Percentiles rank a stretch among this genome's conserved stretches.
Evolutionary conservation across 495 filamentous ascomycete species (phyloP).

Genomic region (Penicillium simplicissimum): DNA sequence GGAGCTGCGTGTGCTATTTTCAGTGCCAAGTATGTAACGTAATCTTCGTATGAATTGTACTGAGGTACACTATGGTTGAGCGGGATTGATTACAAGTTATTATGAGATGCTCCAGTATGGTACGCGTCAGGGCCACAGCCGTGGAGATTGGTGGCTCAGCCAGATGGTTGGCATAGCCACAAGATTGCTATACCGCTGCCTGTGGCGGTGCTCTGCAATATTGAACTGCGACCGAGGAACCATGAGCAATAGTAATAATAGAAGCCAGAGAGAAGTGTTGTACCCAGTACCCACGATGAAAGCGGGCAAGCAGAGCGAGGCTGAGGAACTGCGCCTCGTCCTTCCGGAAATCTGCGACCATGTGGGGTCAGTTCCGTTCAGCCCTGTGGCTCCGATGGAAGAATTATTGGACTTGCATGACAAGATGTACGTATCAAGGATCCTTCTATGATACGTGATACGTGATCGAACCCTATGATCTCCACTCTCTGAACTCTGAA

Average conservation of each 20-base stretch:
- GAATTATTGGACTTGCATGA: not conserved
- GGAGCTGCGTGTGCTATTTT: constrained; percentile 10
- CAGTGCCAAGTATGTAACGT: not conserved
- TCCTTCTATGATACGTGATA: not conserved
- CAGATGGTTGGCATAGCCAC: constrained; percentile 11
- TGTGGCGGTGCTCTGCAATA: constrained; percentile 9
- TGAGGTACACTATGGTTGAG: not conserved
- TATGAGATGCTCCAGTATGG: not conserved
- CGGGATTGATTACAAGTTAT: not conserved
- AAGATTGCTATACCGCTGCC: not conserved
- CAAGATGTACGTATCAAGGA: not conserved
- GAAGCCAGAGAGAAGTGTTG: not conserved
- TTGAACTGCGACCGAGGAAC: not conserved
- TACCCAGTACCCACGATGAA: not conserved
- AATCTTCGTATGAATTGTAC: no score
- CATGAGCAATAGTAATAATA: not conserved
- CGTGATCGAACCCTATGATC: not conserved
- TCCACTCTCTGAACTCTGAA: not conserved
- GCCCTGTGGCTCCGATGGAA: constrained; percentile 27
- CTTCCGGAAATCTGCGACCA: constrained; percentile 23
- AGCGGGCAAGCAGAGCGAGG: not conserved
- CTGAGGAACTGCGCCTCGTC: constrained; percentile 17
- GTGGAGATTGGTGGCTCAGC: constrained; percentile 10
- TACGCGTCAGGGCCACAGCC: not conserved
- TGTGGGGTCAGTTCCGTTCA: constrained; percentile 31